phyloP scores from a whole-genome alignment of 2,329 filamentous ascomycete species.

The Chalaropsis thielavioides region DNA sequence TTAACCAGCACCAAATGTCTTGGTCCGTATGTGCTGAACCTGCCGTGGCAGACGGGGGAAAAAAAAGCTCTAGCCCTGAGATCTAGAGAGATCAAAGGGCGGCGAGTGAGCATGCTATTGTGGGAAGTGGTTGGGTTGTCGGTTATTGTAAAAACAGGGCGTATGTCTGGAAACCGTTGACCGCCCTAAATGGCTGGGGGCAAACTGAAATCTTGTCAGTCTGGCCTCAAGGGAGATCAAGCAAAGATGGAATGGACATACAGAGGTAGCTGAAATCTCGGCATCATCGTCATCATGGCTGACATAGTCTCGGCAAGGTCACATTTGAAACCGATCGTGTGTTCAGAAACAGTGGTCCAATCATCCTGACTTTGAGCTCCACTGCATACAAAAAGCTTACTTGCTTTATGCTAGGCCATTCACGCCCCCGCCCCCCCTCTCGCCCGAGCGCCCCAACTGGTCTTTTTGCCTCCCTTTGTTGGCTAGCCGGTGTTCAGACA shows the following conservation, averaged over 20 bases:
- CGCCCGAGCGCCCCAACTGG: not conserved
- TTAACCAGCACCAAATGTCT: not conserved
- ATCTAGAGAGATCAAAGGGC: not conserved
- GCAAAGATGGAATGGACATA: not conserved
- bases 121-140: not conserved
- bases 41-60: not conserved
- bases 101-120: not conserved
- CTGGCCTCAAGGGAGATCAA: not conserved
- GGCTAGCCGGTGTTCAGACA: not conserved
- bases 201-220: too few relatives aligned
- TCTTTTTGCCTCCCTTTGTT: not conserved
- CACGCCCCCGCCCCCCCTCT: too few relatives aligned
- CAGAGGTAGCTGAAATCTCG: not conserved
- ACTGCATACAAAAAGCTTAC: not conserved
- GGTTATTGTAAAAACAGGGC: not conserved
- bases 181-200: too few relatives aligned
- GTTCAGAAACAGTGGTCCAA: not conserved
- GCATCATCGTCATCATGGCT: not conserved
- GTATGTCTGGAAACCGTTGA: too few relatives aligned
- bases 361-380: not conserved
- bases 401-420: not conserved
- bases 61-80: not conserved
- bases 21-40: conserved; percentile 1
- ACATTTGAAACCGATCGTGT: conserved; percentile 4
- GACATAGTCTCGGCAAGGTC: not conserved